phyloP scores from a whole-genome alignment of 495 filamentous ascomycete genomes.

The Hypoxylon cercidicola region DNA sequence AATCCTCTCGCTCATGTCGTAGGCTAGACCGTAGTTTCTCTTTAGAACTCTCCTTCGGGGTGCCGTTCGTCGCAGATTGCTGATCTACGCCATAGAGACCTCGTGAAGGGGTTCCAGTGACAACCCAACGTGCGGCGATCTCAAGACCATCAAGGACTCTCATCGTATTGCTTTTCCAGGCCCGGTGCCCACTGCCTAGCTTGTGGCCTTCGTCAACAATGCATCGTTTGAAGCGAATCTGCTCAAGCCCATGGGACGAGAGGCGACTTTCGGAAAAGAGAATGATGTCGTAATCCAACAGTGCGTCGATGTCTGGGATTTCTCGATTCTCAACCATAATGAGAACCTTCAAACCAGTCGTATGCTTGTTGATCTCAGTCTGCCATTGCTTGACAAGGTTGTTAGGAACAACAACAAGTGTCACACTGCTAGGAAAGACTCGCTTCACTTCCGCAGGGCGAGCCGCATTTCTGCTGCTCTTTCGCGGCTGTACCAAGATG shows the following conservation, averaged over 20 bases:
- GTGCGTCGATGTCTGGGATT: conserved; percentile 66
- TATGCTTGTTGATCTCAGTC: conserved; percentile 75
- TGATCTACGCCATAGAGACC: conserved; percentile 75
- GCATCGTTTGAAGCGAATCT: conserved; percentile 83
- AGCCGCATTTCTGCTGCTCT: conserved; percentile 51
- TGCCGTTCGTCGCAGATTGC: conserved; percentile 2
- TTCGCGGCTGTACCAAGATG: conserved; percentile 48
- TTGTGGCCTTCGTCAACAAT: conserved; percentile 94
- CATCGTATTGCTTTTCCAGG: conserved; percentile 70
- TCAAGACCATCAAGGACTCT: conserved; percentile 73
- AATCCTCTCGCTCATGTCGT: conserved; percentile 72
- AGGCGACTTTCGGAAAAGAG: conserved; percentile 81
- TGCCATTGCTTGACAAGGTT: conserved; percentile 79
- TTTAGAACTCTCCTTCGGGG: conserved; percentile 15
- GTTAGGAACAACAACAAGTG: conserved; percentile 73
- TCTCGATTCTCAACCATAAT: conserved; percentile 60
- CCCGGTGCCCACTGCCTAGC: conserved; percentile 67
- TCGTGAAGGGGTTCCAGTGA: conserved; percentile 88
- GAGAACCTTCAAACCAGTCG: conserved; percentile 71
- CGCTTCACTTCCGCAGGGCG: conserved; percentile 50
- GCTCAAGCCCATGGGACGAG: conserved; percentile 68
- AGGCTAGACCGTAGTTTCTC: conserved; percentile 39
- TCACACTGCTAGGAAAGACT: conserved; percentile 73
- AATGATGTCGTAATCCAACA: conserved; percentile 79
- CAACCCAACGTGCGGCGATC: conserved; percentile 83